Conservation (phyloP, 108 stramenopile genomes). For the Cylindrotheca closterium region DNA sequence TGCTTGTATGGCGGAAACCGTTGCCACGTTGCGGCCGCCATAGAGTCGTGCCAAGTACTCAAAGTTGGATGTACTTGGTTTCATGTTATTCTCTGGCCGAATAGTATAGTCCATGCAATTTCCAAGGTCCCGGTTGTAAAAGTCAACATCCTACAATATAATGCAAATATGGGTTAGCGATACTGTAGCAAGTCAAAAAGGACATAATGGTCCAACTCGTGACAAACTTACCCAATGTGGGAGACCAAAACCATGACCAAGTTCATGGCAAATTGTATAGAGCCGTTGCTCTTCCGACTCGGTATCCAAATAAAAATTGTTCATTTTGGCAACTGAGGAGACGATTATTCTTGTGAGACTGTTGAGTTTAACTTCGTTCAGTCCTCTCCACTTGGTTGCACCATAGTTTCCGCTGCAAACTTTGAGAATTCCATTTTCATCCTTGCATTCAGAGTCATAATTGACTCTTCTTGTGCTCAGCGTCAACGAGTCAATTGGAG, state of each 20-base stretch:
- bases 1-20: constrained; percentile 1
- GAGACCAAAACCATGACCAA: constrained; percentile 74
- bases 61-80: constrained; percentile 68
- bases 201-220: too few relatives aligned
- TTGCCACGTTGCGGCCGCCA: constrained; percentile 44
- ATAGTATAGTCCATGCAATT: constrained; percentile 82
- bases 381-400: constrained; percentile 74
- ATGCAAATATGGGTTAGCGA: too few relatives aligned
- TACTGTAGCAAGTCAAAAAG: too few relatives aligned
- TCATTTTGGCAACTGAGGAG: constrained; percentile 64
- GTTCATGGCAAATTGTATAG: constrained; percentile 76
- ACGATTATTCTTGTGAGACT: constrained; percentile 53
- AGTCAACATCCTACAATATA: constrained; percentile 82
- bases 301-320: constrained; percentile 68
- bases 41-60: constrained; percentile 60
- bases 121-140: constrained; percentile 73
- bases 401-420: constrained; percentile 87
- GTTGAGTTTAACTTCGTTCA: constrained; percentile 63
- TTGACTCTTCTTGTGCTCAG: constrained; percentile 25
- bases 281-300: constrained; percentile 50
- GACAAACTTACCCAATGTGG: too few relatives aligned
- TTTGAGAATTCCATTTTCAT: constrained; percentile 50
- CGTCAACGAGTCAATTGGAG: constrained; percentile 65
- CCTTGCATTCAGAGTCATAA: constrained; percentile 52
- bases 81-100: constrained; percentile 53